Evolutionary conservation across 768 basidiomycete genomes (phyloP), one percentile per base, ranked within the genome.

Genomic region (Termitomyces sp.): DNA sequence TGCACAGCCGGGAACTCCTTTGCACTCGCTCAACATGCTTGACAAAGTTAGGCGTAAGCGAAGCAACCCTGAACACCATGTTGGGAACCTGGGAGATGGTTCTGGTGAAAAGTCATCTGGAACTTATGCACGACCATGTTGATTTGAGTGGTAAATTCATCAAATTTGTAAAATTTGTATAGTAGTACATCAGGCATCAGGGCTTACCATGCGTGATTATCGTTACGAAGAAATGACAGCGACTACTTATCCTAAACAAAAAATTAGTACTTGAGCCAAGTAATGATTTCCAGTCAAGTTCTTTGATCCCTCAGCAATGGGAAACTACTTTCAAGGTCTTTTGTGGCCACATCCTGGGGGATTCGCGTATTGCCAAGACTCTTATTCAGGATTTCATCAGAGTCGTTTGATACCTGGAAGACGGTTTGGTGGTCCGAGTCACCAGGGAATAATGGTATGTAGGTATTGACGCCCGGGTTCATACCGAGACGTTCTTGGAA

Each of bases 111-210:
- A 70, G 56, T 65, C 75, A 40, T 82, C 77, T 48, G 87, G 88
- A 13, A 89, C 89, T 3, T 90, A 81, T 66, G 78, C 87, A 49
- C 87, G 84, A 65, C 71, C 81, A 18, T 91, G 88, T 68, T 90
- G 73, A 76, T 54, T 11, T 1, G 43, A 56, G 20, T 26, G 14
- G 16, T 16, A 32, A 45, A 35, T 45, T 8, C 16, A 35, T 45
- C 33, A 45, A 46, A 3, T 18, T 11, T 55, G 44, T 45, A 46
- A 41, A 0, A 41, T n/a, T 20, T 3, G 8, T 3, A 24, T 45
- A 18, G 10, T 26, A 35, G 54, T 54, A 54, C 32, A 54, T 26
- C 26, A 10, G 9, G 8, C 1, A 10, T 7, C 13, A 24, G 22
- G 1, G n/a, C 9, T n/a, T n/a, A n/a, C 26, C 11, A 7, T 26